Conservation (phyloP, 805 yeast genomes). For the Candida namnaoensis region DNA sequence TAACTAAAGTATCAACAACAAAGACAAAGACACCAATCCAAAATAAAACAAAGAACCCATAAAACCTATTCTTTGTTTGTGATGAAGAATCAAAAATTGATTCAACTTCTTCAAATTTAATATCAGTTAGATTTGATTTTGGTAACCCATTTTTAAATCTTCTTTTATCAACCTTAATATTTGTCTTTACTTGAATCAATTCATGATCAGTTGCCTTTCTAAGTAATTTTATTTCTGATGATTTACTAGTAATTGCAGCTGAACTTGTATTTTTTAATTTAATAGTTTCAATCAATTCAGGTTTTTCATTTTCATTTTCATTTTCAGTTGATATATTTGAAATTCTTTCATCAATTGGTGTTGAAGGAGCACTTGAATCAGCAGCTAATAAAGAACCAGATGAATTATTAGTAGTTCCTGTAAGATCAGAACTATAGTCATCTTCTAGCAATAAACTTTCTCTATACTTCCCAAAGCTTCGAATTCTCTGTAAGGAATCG, state of each 20-base stretch:
- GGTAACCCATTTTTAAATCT: slow-evolving; percentile 17
- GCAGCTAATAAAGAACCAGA: too few species aligned
- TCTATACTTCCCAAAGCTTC: neutral
- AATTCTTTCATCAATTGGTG: too few species aligned
- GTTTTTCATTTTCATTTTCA: neutral
- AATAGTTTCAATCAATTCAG: neutral
- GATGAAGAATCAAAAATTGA: slow-evolving; percentile 16
- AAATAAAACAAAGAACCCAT: slow-evolving; percentile 73
- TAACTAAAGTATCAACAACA: slow-evolving; percentile 42
- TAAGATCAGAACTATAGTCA: neutral
- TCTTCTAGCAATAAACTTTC: neutral
- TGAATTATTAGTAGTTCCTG: too few species aligned
- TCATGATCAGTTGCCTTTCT: slow-evolving; percentile 10
- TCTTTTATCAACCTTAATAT: slow-evolving; percentile 8
- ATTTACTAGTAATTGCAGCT: neutral
- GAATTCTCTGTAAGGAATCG: neutral
- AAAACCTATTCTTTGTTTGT: slow-evolving; percentile 30
- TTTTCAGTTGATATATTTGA: neutral
- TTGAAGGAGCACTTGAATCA: too few species aligned
- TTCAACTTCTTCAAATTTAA: slow-evolving; percentile 9
- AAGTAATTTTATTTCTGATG: neutral
- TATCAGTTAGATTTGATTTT: slow-evolving; percentile 17
- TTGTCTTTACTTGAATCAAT: slow-evolving; percentile 10
- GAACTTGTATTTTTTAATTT: too few species aligned
- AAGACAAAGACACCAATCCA: slow-evolving; percentile 63